Percentiles rank a stretch among this genome's conserved stretches.
These are phyloP conservation scores for Colletotrichum tropicale DNA, from an alignment of 2,329 filamentous ascomycete genomes.

Conservation along the genomic window DNA sequence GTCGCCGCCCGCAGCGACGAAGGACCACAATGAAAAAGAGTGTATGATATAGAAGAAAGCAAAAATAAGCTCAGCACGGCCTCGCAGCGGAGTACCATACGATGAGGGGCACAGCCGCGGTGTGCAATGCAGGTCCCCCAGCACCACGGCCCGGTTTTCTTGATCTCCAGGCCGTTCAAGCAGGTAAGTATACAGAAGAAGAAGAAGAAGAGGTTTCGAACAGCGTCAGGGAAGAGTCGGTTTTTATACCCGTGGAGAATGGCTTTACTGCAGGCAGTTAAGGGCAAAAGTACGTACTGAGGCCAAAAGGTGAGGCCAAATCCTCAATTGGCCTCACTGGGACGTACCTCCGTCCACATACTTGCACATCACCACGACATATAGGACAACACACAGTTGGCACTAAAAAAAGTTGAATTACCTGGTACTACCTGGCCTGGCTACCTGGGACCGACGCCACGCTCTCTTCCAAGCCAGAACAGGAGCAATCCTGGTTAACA, in stretches of 20 bases:
- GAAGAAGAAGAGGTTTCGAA: neutral
- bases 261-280: neutral
- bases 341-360: neutral
- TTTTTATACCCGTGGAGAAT: neutral
- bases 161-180: constrained; percentile 7
- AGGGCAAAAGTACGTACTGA: neutral
- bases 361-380: neutral
- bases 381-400: neutral
- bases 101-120: constrained; percentile 1
- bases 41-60: neutral
- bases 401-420: constrained; percentile 13
- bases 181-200: constrained; percentile 2
- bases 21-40: neutral
- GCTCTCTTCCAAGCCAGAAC: constrained; percentile 7
- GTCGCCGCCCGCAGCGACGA: neutral
- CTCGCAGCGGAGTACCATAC: neutral
- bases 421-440: constrained; percentile 13
- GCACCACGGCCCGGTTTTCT: neutral
- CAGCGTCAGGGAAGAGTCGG: no score
- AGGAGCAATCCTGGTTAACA: neutral
- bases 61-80: neutral
- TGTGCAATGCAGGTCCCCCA: constrained; percentile 9
- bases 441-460: constrained; percentile 15
- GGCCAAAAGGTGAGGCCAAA: neutral
- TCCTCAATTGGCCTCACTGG: neutral